phyloP scores from a whole-genome alignment of 768 basidiomycete genomes.

The Termitomyces sp. region DNA sequence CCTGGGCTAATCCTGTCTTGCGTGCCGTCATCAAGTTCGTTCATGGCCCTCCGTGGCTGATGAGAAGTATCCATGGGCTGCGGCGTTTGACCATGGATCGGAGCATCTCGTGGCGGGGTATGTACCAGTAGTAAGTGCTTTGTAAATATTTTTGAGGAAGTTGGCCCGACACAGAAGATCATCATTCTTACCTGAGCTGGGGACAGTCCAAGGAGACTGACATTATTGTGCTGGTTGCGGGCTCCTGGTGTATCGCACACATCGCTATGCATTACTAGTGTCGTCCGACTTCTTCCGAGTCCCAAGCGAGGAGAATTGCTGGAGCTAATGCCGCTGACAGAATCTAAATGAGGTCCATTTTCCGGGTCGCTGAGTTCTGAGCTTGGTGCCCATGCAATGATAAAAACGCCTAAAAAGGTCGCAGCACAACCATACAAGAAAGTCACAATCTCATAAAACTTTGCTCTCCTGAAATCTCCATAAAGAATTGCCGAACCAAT shows the following conservation, averaged over 20 bases:
- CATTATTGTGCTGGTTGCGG: constrained; percentile 46
- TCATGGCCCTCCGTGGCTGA: not conserved
- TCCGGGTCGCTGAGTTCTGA: constrained; percentile 22
- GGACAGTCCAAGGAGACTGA: constrained; percentile 66
- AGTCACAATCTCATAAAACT: constrained; percentile 76
- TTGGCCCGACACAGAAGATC: not conserved
- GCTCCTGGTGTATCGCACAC: constrained; percentile 39
- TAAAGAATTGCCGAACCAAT: constrained; percentile 91
- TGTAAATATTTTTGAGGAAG: not conserved
- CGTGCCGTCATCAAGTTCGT: constrained; percentile 21
- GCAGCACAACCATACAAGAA: constrained; percentile 85
- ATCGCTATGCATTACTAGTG: constrained; percentile 45
- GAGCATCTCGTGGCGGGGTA: constrained; percentile 52
- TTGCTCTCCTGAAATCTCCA: constrained; percentile 82
- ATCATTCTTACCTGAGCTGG: constrained; percentile 56
- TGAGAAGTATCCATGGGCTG: not conserved
- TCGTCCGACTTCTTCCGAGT: constrained; percentile 34
- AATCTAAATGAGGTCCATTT: constrained; percentile 20
- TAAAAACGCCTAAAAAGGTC: constrained; percentile 87
- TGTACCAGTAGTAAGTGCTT: constrained; percentile 63
- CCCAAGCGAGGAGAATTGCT: constrained; percentile 23
- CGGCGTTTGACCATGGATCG: constrained; percentile 23
- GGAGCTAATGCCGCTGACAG: constrained; percentile 12
- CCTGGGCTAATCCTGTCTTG: constrained; percentile 1
- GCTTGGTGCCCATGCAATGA: constrained; percentile 67